A percentile compares a stretch with the other conserved stretches of the same genome.
These are phyloP conservation scores for Solanum aculeatissimum DNA, from an alignment of 305 asterid genomes.

Conservation along the genomic window DNA sequence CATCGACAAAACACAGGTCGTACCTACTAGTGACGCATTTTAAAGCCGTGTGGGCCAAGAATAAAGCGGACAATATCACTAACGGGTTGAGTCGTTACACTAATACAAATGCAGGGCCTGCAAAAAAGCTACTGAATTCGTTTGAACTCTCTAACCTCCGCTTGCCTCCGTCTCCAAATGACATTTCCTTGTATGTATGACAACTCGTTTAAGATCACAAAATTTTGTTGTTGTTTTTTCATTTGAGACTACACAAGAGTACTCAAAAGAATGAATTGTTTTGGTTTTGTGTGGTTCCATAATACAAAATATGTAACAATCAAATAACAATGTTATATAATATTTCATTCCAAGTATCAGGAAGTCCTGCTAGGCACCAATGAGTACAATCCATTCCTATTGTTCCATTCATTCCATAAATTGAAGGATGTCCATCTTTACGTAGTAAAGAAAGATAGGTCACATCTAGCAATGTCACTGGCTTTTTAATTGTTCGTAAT, in stretches of 20 bases:
- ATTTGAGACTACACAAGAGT: neutral
- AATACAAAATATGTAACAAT: neutral
- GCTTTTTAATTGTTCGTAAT: slow-evolving; percentile 31
- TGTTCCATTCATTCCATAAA: slow-evolving; percentile 40
- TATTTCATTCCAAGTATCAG: slow-evolving; percentile 77
- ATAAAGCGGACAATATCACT: no score
- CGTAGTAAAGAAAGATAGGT: slow-evolving; percentile 65
- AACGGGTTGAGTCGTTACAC: no score
- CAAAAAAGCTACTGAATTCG: no score
- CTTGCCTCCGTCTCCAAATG: no score
- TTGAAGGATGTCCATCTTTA: slow-evolving; percentile 87
- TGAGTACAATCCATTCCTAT: slow-evolving; percentile 74
- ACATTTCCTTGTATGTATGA: no score
- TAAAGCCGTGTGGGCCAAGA: no score
- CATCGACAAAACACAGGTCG: no score
- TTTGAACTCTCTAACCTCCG: no score
- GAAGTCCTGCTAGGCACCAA: slow-evolving; percentile 87
- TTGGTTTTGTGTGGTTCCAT: neutral
- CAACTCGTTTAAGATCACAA: no score
- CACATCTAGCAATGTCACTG: slow-evolving; percentile 47
- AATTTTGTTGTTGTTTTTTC: no score
- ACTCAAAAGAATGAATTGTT: neutral
- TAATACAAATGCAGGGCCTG: no score
- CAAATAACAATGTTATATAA: slow-evolving; percentile 44
- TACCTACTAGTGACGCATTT: no score